phyloP scores from a whole-genome alignment of 2,329 filamentous ascomycete species.

The Microsporum ferrugineum region DNA sequence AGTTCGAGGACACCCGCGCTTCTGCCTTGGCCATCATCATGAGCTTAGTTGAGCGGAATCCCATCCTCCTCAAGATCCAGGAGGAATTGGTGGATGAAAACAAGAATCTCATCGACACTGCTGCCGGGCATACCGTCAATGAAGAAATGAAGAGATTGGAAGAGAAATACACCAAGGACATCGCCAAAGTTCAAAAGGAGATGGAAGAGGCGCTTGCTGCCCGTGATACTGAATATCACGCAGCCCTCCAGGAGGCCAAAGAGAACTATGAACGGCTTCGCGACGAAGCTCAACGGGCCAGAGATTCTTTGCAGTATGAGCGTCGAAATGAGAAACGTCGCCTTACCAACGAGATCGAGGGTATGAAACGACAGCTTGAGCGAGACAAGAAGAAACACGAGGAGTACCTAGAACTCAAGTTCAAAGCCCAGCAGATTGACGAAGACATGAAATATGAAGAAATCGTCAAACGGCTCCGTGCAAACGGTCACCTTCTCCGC shows the following conservation, averaged over 20 bases:
- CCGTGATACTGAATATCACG: constrained; percentile 4
- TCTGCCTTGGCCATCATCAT: constrained; percentile 1
- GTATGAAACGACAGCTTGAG: constrained; percentile 4
- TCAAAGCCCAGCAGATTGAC: constrained; percentile 4
- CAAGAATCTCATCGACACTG: constrained; percentile 5
- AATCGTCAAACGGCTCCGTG: constrained; percentile 2
- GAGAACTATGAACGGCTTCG: constrained; percentile 6
- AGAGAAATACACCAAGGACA: constrained; percentile 4
- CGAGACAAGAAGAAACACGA: constrained; percentile 2
- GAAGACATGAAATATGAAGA: constrained; percentile 6
- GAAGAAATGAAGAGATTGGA: constrained; percentile 7
- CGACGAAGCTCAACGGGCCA: constrained; percentile 4
- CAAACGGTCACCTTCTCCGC: constrained; percentile 4
- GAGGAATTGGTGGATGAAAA: constrained; percentile 4
- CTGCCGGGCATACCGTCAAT: background rate
- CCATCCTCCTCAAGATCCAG: background rate
- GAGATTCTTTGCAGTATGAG: constrained; percentile 2
- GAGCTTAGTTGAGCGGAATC: constrained; percentile 2
- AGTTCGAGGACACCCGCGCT: background rate
- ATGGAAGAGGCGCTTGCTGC: constrained; percentile 5
- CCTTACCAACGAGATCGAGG: constrained; percentile 5
- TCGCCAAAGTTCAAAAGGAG: constrained; percentile 5
- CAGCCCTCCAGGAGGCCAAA: constrained; percentile 3
- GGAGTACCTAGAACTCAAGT: constrained; percentile 2
- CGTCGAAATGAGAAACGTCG: constrained; percentile 5